These are phyloP conservation scores for Verticillium zaregamsianum DNA, from an alignment of 2,329 filamentous ascomycete species.

Conservation along the genomic window DNA sequence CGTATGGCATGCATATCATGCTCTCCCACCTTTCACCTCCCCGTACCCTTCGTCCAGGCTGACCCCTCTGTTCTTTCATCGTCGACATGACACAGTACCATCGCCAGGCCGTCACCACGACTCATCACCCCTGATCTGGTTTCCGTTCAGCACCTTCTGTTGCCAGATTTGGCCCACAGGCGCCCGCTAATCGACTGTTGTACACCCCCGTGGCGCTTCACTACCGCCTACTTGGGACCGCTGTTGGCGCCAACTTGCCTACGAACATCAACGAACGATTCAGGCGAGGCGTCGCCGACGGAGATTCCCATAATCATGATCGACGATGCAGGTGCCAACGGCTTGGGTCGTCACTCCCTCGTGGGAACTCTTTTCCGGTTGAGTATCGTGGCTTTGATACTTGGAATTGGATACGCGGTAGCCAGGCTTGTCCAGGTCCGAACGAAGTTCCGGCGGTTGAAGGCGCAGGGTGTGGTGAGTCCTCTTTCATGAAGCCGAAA, in stretches of 20 bases:
- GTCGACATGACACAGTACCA: background rate
- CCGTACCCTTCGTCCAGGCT: background rate
- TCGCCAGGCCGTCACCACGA: background rate
- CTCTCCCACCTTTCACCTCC: background rate
- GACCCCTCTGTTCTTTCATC: background rate
- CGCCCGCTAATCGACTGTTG: background rate
- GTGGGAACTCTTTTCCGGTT: background rate
- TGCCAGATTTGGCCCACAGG: background rate
- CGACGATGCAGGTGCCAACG: background rate
- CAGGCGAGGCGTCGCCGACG: background rate
- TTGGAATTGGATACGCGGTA: background rate
- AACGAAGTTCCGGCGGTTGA: background rate
- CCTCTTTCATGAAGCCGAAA: background rate
- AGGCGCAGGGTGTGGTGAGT: background rate
- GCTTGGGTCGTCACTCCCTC: background rate
- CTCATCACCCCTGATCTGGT: background rate
- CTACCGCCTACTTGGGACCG: background rate
- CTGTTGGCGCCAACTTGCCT: background rate
- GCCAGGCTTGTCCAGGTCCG: background rate
- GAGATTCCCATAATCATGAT: background rate
- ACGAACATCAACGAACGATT: background rate
- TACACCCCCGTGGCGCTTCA: background rate
- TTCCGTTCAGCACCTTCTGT: background rate
- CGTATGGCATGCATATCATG: background rate
- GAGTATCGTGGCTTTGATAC: background rate